Evolutionary conservation across 179 eudicot genomes (phyloP).

Genomic region (Amaranthus tricolor): DNA sequence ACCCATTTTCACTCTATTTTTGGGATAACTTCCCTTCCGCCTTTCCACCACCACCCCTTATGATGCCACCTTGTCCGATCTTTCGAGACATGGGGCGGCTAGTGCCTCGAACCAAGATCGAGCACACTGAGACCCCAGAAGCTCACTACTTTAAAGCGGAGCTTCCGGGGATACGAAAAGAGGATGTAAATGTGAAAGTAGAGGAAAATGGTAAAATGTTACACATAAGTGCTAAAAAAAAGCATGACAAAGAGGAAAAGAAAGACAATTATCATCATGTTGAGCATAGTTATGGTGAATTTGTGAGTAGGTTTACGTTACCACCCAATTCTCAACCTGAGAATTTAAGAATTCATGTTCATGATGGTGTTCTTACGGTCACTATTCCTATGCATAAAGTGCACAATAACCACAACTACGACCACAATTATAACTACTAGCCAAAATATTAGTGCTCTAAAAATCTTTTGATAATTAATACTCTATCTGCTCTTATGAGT

Average conservation of each 20-base stretch:
- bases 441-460: too few species aligned
- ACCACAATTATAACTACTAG: background rate
- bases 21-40: conserved; percentile 21
- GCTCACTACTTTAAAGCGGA: conserved; percentile 29
- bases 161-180: conserved; percentile 32
- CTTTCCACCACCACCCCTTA: conserved; percentile 13
- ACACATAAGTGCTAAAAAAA: conserved; percentile 31
- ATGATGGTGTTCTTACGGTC: conserved; percentile 32
- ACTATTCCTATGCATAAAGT: conserved; percentile 28
- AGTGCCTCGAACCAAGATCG: conserved; percentile 23
- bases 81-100: conserved; percentile 7
- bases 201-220: conserved; percentile 28
- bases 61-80: conserved; percentile 7
- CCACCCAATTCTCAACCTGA: conserved; percentile 27
- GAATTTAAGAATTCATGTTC: conserved; percentile 19
- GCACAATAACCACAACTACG: background rate
- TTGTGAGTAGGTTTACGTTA: conserved; percentile 29
- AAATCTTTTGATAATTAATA: too few species aligned
- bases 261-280: conserved; percentile 27
- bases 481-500: too few species aligned
- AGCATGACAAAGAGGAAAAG: conserved; percentile 29
- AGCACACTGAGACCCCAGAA: conserved; percentile 32
- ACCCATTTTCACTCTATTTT: conserved; percentile 25
- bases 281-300: conserved; percentile 30
- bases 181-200: conserved; percentile 35